phyloP scores from a whole-genome alignment of 1,284 basidiomycete genomes.

The Puccinia polysora region DNA sequence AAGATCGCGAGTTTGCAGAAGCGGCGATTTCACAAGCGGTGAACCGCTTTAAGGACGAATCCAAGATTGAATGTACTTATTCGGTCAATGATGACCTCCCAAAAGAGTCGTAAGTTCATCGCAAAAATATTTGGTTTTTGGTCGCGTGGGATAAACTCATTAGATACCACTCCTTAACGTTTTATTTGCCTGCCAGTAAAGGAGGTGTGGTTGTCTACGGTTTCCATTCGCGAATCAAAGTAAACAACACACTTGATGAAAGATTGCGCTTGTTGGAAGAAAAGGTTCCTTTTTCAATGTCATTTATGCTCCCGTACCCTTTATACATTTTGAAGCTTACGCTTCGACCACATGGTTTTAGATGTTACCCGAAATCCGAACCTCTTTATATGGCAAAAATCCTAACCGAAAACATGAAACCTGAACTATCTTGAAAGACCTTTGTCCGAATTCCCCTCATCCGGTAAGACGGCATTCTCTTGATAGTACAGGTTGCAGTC shows the following conservation, averaged over 20 bases:
- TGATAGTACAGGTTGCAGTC: no score
- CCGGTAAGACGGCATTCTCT: no score
- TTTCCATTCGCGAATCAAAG: slow-evolving; percentile 69
- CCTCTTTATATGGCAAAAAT: slow-evolving; percentile 76
- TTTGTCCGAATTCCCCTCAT: no score
- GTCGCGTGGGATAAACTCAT: not conserved
- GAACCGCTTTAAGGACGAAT: slow-evolving; percentile 66
- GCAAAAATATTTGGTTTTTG: not conserved
- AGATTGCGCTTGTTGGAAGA: slow-evolving; percentile 79
- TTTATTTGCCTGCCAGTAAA: slow-evolving; percentile 57
- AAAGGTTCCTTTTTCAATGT: slow-evolving; percentile 58
- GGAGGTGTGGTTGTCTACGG: slow-evolving; percentile 76
- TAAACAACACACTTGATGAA: slow-evolving; percentile 88
- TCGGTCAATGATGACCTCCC: slow-evolving; percentile 65
- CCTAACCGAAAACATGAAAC: slow-evolving; percentile 65
- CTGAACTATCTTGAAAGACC: no score
- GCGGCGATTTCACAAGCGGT: slow-evolving; percentile 65
- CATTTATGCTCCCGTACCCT: not conserved
- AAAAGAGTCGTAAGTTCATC: slow-evolving; percentile 63
- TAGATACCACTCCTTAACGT: not conserved
- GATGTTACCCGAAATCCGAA: slow-evolving; percentile 88
- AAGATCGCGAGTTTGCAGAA: slow-evolving; percentile 61
- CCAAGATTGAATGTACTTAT: slow-evolving; percentile 65
- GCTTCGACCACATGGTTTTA: slow-evolving; percentile 50
- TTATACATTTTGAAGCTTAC: not conserved